Percentiles rank a stretch among this genome's conserved stretches.
Evolutionary conservation across 768 basidiomycete genomes (phyloP).

Genomic region (Leccinellum luteum): DNA sequence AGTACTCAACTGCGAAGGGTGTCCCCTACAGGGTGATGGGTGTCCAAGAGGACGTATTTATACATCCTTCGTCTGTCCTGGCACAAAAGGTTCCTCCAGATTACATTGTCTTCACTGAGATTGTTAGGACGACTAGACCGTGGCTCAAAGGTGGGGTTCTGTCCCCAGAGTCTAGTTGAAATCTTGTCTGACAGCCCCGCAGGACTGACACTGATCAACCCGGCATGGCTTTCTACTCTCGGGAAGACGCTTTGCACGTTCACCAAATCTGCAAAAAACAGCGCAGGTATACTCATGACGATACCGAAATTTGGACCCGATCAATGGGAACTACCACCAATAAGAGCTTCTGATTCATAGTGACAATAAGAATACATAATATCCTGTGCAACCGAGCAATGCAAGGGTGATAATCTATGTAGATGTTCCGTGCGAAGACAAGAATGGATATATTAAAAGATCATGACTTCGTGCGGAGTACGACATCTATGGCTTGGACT

Average conservation of each 20-base stretch:
- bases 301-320: conserved; percentile 84
- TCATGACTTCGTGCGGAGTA: not conserved
- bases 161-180: not conserved
- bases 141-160: conserved; percentile 72
- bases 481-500: conserved; percentile 32
- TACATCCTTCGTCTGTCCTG: conserved; percentile 87
- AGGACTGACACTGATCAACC: conserved; percentile 85
- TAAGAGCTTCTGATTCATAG: conserved; percentile 21
- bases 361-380: conserved; percentile 21
- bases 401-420: conserved; percentile 6
- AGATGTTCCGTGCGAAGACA: not conserved
- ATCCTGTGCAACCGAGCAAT: conserved; percentile 9
- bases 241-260: conserved; percentile 84
- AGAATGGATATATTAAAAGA: conserved; percentile 1
- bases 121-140: conserved; percentile 69
- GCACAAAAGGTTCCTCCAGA: conserved; percentile 73
- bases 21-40: conserved; percentile 83
- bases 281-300: conserved; percentile 63
- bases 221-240: conserved; percentile 81
- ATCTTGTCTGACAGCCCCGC: conserved; percentile 3
- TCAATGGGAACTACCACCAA: conserved; percentile 83
- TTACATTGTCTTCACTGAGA: conserved; percentile 80
- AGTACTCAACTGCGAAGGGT: conserved; percentile 72
- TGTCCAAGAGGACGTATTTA: conserved; percentile 81
- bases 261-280: conserved; percentile 79